Percentiles rank a stretch among this genome's conserved stretches.
Evolutionary conservation across 345 rosid species (phyloP).

Genomic region (Theobroma cacao): DNA sequence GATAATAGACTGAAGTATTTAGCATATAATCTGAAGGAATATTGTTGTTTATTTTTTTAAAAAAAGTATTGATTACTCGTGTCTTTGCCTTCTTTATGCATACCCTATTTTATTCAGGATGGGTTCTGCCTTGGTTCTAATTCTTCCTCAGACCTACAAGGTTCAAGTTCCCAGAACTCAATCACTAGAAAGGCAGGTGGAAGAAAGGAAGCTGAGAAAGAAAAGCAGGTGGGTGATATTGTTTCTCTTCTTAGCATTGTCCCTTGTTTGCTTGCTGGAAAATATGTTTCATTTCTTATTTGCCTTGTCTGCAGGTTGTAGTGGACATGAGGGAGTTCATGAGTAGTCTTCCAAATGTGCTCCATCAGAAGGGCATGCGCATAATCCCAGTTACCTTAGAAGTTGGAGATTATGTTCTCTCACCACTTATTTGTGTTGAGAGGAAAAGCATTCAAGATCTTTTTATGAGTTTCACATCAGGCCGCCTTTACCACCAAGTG

Average conservation of each 20-base stretch:
- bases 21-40: neutral
- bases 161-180: constrained; percentile 75
- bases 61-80: neutral
- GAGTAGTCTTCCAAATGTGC: constrained; percentile 99
- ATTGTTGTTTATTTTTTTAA: neutral
- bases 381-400: constrained; percentile 89
- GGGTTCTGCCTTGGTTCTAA: constrained; percentile 58
- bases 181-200: constrained; percentile 95
- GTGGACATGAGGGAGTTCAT: constrained; percentile 99
- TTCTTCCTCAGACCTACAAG: constrained; percentile 49
- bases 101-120: constrained; percentile 44
- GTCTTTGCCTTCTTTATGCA: neutral
- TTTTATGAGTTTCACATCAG: constrained; percentile 88
- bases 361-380: constrained; percentile 93
- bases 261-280: neutral
- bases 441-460: constrained; percentile 97
- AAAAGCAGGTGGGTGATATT: constrained; percentile 61
- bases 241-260: constrained; percentile 11
- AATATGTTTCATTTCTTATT: neutral
- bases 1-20: neutral
- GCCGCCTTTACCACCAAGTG: constrained; percentile 91
- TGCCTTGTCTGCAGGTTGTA: constrained; percentile 52
- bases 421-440: constrained; percentile 86
- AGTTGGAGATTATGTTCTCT: constrained; percentile 92
- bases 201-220: constrained; percentile 82